Percentiles rank a stretch among this genome's conserved stretches.
Conservation (phyloP, 2,329 filamentous ascomycete genomes). For the Trichoderma guizhouense region DNA sequence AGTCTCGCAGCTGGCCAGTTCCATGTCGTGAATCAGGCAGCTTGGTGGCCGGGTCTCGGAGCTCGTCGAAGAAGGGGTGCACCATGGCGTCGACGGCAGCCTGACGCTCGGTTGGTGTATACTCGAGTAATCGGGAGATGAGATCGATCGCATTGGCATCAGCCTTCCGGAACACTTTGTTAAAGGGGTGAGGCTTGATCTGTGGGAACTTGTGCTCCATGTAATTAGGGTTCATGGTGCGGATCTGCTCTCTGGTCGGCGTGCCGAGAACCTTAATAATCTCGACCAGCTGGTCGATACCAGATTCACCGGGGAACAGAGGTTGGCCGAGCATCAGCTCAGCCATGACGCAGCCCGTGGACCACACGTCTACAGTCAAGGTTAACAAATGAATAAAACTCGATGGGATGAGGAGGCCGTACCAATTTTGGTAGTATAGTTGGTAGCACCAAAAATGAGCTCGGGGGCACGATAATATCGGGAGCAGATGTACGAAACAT, state of each 20-base stretch:
- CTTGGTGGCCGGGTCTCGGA: conserved; percentile 85
- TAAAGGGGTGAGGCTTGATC: conserved; percentile 99
- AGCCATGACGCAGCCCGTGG: conserved; percentile 98
- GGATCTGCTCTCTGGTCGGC: conserved; percentile 94
- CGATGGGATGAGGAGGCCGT: conserved; percentile 37
- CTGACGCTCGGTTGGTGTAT: conserved; percentile 93
- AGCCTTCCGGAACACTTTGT: conserved; percentile 98
- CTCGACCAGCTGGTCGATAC: conserved; percentile 96
- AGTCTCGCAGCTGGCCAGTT: conserved; percentile 72
- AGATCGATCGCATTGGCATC: conserved; percentile 90
- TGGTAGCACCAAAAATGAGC: conserved; percentile 96
- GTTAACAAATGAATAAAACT: neutral
- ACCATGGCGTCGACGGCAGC: conserved; percentile 95
- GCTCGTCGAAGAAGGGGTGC: conserved; percentile 97
- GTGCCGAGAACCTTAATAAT: conserved; percentile 99
- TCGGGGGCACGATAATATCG: conserved; percentile 98
- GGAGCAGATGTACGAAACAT: conserved; percentile 99
- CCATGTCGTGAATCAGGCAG: conserved; percentile 92
- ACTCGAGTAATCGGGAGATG: conserved; percentile 90
- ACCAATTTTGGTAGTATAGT: conserved; percentile 99
- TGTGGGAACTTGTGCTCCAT: conserved; percentile 99
- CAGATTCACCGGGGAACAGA: conserved; percentile 95
- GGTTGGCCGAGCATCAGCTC: conserved; percentile 98
- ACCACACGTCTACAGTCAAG: conserved; percentile 93
- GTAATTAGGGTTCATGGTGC: conserved; percentile 99